Evolutionary conservation across 495 filamentous ascomycete species (phyloP), one percentile per base, ranked within the genome.

Genomic region (Parachaetomium inaequale): DNA sequence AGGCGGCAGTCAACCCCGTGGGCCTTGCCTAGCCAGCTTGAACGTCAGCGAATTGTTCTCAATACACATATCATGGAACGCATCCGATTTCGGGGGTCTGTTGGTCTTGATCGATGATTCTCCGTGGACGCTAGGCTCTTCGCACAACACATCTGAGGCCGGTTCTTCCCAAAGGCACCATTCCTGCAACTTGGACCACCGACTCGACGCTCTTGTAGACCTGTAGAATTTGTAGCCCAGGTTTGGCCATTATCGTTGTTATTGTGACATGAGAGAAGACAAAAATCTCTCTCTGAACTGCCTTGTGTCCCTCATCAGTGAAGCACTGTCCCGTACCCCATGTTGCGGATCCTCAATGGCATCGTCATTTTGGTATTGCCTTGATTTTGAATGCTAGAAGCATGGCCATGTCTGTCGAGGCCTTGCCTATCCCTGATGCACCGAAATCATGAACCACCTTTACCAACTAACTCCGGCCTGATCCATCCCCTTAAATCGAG

Each of bases 361-460:
- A 66, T 67, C 64, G 71, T 75, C 70, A 70, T 64, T 68, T 77
- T 76, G 70, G 72, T 77, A 72, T 71, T 72, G 66, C 72, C 69
- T 75, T 72, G 71, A 72, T 72, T 72, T 72, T 72, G 61, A 72
- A 70, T 77, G 73, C 74, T 75, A 74, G 66, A 71, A 70, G 70
- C 68, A 71, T 75, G 75, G 78, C 75, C 55, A 65, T 68, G 64
- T 73, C 69, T 73, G 68, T 75, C 66, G 72, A 76, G 71, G 74
- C 79, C 76, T 76, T 76, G 78, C 77, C 76, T 72, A 76, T 74
- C 77, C 78, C 74, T 69, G 66, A 81, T 80, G 79, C 79, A 81
- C 76, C 79, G 74, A 79, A 78, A 78, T 78, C 71, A 75, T 77
- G 70, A 78, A 79, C 78, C 79, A 76, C 76, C 77, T 74, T 75